Conservation (phyloP, 2,329 filamentous ascomycete species). For the Domatiomyces catenatus region DNA sequence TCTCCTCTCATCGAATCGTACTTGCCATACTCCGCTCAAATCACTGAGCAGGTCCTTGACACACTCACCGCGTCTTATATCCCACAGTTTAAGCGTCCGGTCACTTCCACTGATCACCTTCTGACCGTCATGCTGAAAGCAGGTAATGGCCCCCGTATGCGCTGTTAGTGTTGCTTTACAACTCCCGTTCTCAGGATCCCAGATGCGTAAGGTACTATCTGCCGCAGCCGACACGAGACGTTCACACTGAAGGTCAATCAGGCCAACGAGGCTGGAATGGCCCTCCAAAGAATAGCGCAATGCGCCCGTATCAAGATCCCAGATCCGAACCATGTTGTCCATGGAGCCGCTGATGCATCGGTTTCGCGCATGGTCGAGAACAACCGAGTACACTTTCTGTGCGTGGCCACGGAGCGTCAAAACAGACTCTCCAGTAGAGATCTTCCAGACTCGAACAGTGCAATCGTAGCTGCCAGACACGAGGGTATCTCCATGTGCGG, state of each 20-base stretch:
- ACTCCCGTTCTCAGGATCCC: conserved; percentile 84
- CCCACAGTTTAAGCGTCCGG: conserved; percentile 96
- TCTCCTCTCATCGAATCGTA: conserved; percentile 87
- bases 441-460: conserved; percentile 90
- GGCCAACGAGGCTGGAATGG: conserved; percentile 77
- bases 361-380: conserved; percentile 78
- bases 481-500: conserved; percentile 85
- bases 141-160: conserved; percentile 93
- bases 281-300: conserved; percentile 84
- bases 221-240: conserved; percentile 88
- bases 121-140: conserved; percentile 91
- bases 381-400: conserved; percentile 93
- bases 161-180: conserved; percentile 83
- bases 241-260: conserved; percentile 78
- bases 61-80: conserved; percentile 80
- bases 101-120: conserved; percentile 96
- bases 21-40: conserved; percentile 95
- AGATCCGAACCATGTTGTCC: conserved; percentile 96
- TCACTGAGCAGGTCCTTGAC: conserved; percentile 86
- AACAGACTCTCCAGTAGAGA: conserved; percentile 79
- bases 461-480: conserved; percentile 95
- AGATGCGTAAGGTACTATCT: conserved; percentile 87
- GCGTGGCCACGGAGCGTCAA: conserved; percentile 75
- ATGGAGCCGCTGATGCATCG: conserved; percentile 96
- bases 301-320: conserved; percentile 75